Base-by-base conservation (phyloP, 2,329 filamentous ascomycete genomes). In the Aspergillus clavatus region DNA sequence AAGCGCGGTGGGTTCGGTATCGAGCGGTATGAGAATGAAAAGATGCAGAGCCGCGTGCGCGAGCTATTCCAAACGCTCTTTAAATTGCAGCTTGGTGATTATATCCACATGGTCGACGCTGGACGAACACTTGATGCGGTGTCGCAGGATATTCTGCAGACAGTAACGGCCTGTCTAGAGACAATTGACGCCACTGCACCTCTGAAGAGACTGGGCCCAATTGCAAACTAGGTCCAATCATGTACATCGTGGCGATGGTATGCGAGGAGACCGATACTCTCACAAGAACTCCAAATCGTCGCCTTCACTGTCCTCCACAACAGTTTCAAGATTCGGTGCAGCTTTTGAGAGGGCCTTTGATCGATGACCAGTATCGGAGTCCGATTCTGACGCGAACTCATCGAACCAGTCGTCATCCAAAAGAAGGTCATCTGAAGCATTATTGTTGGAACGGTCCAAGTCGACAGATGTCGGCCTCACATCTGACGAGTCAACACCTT, bases 1-100 rank as follows among this genome's bases (percentile, higher is more conserved):
- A 77, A 77, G 56, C 77, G 93, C 14, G 89, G 89, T n/a, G 91
- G 89, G 0, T 98, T 84, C 74, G 93, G 93, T 1, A 79, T 77
- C 14, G 93, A 98, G 74, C 77, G 87, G 51, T 98, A 97, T 61
- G 93, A 98, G 72, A 85, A 82, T 63, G 79, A 78, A 48, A 82
- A 83, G 60, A 87, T 95, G 81, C 93, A 98, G 71, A 74, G 77
- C 48, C 78, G 82, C 7, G 93, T 97, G 11, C 73, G 87, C 16
- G 78, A 83, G 50, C 65, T 94, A 40, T 96, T 95, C 65, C 77
- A 70, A 31, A 70, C 71, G 10, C 59, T 84, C 54, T 69, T 75
- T 51, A 56, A 67, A 44, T 59, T 62, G 28, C 71, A 73, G 40
- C 73, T 77, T 47, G 70, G 70, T 21, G 72, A 75, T 23, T 73